Base-by-base conservation (phyloP, 2,329 filamentous ascomycete genomes). In the Scytalidium sp. region DNA sequence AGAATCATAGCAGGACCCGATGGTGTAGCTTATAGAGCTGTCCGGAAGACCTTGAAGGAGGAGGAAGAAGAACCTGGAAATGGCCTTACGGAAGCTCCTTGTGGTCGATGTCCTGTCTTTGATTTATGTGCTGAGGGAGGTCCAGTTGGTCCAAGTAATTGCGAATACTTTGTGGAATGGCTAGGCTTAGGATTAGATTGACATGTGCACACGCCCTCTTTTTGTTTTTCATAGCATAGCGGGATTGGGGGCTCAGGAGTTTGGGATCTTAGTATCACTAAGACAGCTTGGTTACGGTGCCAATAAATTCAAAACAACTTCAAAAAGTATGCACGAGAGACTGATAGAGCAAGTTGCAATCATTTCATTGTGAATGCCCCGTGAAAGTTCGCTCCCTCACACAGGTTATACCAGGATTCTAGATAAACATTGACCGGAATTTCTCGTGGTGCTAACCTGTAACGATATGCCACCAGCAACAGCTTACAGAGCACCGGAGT, bases 131-230 rank as follows among this genome's bases (percentile, higher is more conserved):
- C 90, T 57, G 90, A 96, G 53, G 91, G 90, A 6, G 93, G 93
- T 0, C 90, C 91, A 0, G 90, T 99, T 19, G 95, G 87, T 61
- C 90, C 93, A 0, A 87, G 84, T 56, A 96, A 87, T 45, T 99
- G 94, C 69, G 87, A 90, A 47, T 99, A 99, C 65, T 97, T 96
- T 64, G 81, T 88, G 55, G 81, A 85, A 46, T 99, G 94, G 94
- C 70, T 97, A 42, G 79, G 73, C 1, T 61, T 72, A n/a, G 32
- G 32, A 5, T 36, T 36, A 15, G 32, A 36, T n/a, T 36, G 32
- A 36, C 17, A 4, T 15, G 32, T 47, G 50, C 9, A 22, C 21
- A 36, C 27, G n/a, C n/a, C n/a, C n/a, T n/a, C n/a, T 19, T 44
- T 54, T 56, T 47, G 43, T 51, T 50, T 52, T 40, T 49, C 58